Base-by-base conservation (phyloP, 257 asterid genomes). In the Solanum pimpinellifolium region DNA sequence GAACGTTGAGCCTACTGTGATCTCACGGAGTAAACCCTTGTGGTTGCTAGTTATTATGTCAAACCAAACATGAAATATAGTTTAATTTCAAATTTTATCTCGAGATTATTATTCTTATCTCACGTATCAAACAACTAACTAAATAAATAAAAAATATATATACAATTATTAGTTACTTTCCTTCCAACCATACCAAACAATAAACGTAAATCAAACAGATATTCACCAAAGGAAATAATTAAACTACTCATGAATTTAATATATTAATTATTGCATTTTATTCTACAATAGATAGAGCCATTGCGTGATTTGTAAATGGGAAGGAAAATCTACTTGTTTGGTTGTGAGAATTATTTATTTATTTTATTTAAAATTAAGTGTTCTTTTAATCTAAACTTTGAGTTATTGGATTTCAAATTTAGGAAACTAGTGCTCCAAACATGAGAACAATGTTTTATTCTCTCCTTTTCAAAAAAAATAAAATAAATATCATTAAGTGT, bases 1-100 rank as follows among this genome's bases (percentile, higher is more conserved):
- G 9, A 16, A 0, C 23, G 23, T 16, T 52, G 23, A 49, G 23
- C 60, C 3, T 9, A 49, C 21, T 49, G 3, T 49, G 3, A 0
- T 9, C 60, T 49, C 60, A 9, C 0, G 56, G 3, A 7, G 0
- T 0, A 3, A 7, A 20, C 3, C 0, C 8, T 47, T 49, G 60
- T 15, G 3, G 21, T 15, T 49, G 60, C 60, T 49, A 49, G 60
- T 15, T 49, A 49, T 5, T 49, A 52, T 52, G 4, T 52, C 60
- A 52, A 52, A 18, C n/a, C n/a, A 18, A 52, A 52, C 62, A 6
- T 52, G n/a, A 52, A 18, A 52, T 6, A 16, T 2, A 52, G 3
- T 52, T 52, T 52, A 52, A 52, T 52, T 52, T 52, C 4, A 60
- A 52, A 21, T 1, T 21, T 60, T 9, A 60, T 60, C n/a, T 9